These are phyloP conservation scores for Arthrobotrys iridis DNA, from an alignment of 2,329 filamentous ascomycete genomes.

Conservation along the genomic window DNA sequence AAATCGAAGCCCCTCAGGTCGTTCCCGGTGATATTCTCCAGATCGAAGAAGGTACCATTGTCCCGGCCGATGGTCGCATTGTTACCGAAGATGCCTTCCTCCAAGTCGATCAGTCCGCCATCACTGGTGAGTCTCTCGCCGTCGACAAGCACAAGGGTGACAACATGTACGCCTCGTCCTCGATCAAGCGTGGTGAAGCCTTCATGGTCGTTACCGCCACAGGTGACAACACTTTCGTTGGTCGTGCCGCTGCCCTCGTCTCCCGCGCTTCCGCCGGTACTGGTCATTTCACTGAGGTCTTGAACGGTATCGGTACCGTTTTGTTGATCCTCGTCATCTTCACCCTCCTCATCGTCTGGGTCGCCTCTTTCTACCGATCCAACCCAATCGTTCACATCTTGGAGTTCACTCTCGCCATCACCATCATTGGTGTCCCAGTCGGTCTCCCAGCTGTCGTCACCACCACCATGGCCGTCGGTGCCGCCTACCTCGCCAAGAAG, in stretches of 20 bases:
- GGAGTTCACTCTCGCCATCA: slow-evolving; percentile 85
- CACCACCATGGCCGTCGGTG: slow-evolving; percentile 93
- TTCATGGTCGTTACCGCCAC: slow-evolving; percentile 84
- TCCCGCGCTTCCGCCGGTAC: slow-evolving; percentile 76
- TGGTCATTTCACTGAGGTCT: slow-evolving; percentile 90
- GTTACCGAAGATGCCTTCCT: slow-evolving; percentile 84
- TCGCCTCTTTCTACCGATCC: slow-evolving; percentile 87
- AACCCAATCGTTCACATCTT: slow-evolving; percentile 82
- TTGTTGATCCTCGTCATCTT: slow-evolving; percentile 82
- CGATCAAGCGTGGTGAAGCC: slow-evolving; percentile 88
- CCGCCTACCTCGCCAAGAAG: slow-evolving; percentile 89
- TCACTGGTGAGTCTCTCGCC: slow-evolving; percentile 90
- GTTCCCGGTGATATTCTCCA: slow-evolving; percentile 91
- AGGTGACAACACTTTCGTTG: slow-evolving; percentile 90
- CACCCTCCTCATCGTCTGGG: slow-evolving; percentile 83
- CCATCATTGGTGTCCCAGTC: slow-evolving; percentile 90
- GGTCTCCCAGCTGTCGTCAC: slow-evolving; percentile 93
- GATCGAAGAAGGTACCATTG: slow-evolving; percentile 90
- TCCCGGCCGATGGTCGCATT: slow-evolving; percentile 86
- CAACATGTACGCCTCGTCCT: slow-evolving; percentile 83
- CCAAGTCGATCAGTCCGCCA: slow-evolving; percentile 90
- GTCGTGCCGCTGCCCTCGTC: slow-evolving; percentile 85
- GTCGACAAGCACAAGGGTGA: slow-evolving; percentile 88
- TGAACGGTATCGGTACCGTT: slow-evolving; percentile 85
- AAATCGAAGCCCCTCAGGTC: slow-evolving; percentile 83